Evolutionary conservation across 495 filamentous ascomycete species (phyloP).

Genomic region (Chaetomium fimeti): DNA sequence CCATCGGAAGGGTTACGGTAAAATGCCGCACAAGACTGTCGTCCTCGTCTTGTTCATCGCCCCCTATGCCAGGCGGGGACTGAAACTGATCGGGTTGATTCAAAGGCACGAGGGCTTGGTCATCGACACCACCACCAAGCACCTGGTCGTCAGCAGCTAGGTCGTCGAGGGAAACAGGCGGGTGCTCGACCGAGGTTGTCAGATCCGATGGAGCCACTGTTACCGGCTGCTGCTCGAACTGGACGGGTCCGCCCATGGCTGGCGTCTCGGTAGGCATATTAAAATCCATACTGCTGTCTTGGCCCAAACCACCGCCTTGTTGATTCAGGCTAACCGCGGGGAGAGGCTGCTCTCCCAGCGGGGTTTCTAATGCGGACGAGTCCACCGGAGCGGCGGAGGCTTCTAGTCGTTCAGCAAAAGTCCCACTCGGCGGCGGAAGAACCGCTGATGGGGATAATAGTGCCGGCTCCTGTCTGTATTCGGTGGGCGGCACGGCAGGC

Average conservation of each 20-base stretch:
- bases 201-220: slow-evolving; percentile 44
- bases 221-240: slow-evolving; percentile 25
- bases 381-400: not conserved
- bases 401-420: slow-evolving; percentile 6
- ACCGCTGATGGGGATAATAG: slow-evolving; percentile 20
- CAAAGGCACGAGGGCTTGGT: not conserved
- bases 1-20: slow-evolving; percentile 45
- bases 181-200: slow-evolving; percentile 36
- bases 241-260: not conserved
- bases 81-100: not conserved
- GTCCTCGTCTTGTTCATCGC: slow-evolving; percentile 16
- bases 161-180: slow-evolving; percentile 19
- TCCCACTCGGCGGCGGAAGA: slow-evolving; percentile 10
- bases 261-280: not conserved
- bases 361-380: not conserved
- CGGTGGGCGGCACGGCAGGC: not conserved
- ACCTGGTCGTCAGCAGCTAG: slow-evolving; percentile 22
- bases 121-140: slow-evolving; percentile 4
- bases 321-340: slow-evolving; percentile 6
- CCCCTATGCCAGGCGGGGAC: not conserved
- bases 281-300: slow-evolving; percentile 11
- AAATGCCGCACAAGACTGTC: slow-evolving; percentile 27
- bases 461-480: not conserved
- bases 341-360: slow-evolving; percentile 11
- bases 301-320: slow-evolving; percentile 8